Conservation (phyloP, 2,329 filamentous ascomycete genomes). For the Tolypocladium pustulatum region DNA sequence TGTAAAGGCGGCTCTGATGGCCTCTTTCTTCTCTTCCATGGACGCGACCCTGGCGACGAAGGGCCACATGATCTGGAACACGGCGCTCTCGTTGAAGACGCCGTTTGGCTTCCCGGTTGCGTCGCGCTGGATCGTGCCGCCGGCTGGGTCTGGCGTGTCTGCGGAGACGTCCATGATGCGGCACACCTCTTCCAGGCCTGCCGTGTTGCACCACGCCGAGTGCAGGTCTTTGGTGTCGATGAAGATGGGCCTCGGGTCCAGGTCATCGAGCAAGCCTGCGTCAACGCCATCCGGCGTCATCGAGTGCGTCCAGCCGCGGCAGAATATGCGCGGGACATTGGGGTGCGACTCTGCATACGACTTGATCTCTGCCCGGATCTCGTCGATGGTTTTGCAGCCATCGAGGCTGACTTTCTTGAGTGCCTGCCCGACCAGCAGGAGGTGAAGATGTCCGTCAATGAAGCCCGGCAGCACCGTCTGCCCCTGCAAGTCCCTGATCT, state of each 20-base stretch:
- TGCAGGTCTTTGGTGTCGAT: conserved; percentile 47
- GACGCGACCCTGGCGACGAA: conserved; percentile 36
- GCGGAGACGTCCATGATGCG: conserved; percentile 28
- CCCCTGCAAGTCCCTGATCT: conserved; percentile 17
- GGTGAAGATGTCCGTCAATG: conserved; percentile 47
- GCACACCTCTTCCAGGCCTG: conserved; percentile 34
- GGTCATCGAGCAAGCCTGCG: conserved; percentile 33
- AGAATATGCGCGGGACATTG: conserved; percentile 36
- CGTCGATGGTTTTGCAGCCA: conserved; percentile 34
- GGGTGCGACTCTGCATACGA: conserved; percentile 35
- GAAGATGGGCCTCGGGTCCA: conserved; percentile 44
- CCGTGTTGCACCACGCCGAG: conserved; percentile 44
- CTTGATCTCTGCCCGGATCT: conserved; percentile 36
- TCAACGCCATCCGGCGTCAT: conserved; percentile 35
- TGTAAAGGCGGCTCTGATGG: conserved; percentile 35
- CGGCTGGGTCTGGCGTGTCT: conserved; percentile 32
- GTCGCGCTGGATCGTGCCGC: conserved; percentile 42
- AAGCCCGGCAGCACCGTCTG: conserved; percentile 41
- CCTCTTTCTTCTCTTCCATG: conserved; percentile 35
- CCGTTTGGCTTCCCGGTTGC: conserved; percentile 35
- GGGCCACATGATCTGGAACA: conserved; percentile 44
- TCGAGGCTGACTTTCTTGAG: conserved; percentile 39
- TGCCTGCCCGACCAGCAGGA: conserved; percentile 42
- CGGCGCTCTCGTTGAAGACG: conserved; percentile 40
- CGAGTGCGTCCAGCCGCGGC: conserved; percentile 45